phyloP scores from a whole-genome alignment of 306 rosid genomes.

The Prunus persica region Prunus_persica_NCBIv2 NC_034011.1:20965501-20966000 shows the following conservation, averaged over 20 bases:
- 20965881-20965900: neutral
- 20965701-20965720: neutral
- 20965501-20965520: neutral
- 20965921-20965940: neutral
- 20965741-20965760: slow-evolving; percentile 1
- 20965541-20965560: neutral
- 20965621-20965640: neutral
- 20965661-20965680: neutral
- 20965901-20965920: neutral
- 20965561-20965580: neutral
- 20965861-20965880: neutral
- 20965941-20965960: neutral
- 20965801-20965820: neutral
- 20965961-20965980: slow-evolving; percentile 57
- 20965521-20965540: neutral
- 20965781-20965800: neutral
- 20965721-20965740: neutral
- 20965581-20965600: neutral
- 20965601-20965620: neutral
- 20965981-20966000: slow-evolving; percentile 58
- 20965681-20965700: neutral
- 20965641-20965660: neutral
- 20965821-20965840: neutral
- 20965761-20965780: neutral
- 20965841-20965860: slow-evolving; percentile 3